Conservation (phyloP, 805 yeast genomes). For the Ascoidea asiatica region DNA sequence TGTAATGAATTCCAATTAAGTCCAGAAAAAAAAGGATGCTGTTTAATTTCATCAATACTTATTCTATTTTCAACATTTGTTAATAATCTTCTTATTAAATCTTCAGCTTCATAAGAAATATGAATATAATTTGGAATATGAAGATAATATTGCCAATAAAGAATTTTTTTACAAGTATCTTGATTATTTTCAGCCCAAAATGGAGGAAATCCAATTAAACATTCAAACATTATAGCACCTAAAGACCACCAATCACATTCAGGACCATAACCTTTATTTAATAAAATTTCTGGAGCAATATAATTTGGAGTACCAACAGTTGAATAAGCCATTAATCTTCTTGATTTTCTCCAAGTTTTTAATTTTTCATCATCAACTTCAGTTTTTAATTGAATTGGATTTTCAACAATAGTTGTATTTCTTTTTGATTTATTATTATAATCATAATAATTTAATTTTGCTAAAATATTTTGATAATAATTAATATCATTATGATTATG, state of each 20-base stretch:
- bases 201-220: slow-evolving; percentile 88
- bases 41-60: slow-evolving; percentile 34
- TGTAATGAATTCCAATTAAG: slow-evolving; percentile 36
- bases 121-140: slow-evolving; percentile 36
- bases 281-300: slow-evolving; percentile 90
- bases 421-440: slow-evolving; percentile 6
- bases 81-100: slow-evolving; percentile 27
- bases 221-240: slow-evolving; percentile 90
- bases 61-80: slow-evolving; percentile 27
- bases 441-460: slow-evolving; percentile 26
- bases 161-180: slow-evolving; percentile 69
- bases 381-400: slow-evolving; percentile 20
- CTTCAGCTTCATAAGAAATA: slow-evolving; percentile 30
- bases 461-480: slow-evolving; percentile 72
- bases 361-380: slow-evolving; percentile 35
- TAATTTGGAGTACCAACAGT: slow-evolving; percentile 96
- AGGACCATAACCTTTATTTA: slow-evolving; percentile 71
- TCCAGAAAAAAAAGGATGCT: slow-evolving; percentile 35
- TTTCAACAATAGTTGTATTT: slow-evolving; percentile 17
- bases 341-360: slow-evolving; percentile 36
- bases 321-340: slow-evolving; percentile 35
- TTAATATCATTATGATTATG: slow-evolving; percentile 86
- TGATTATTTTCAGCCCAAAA: slow-evolving; percentile 77
- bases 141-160: slow-evolving; percentile 37
- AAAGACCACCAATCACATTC: slow-evolving; percentile 98